Percentiles rank a stretch among this genome's conserved stretches.
Conservation (phyloP, 176 grass and related monocot genomes). For the Eremochloa ophiuroides region DNA sequence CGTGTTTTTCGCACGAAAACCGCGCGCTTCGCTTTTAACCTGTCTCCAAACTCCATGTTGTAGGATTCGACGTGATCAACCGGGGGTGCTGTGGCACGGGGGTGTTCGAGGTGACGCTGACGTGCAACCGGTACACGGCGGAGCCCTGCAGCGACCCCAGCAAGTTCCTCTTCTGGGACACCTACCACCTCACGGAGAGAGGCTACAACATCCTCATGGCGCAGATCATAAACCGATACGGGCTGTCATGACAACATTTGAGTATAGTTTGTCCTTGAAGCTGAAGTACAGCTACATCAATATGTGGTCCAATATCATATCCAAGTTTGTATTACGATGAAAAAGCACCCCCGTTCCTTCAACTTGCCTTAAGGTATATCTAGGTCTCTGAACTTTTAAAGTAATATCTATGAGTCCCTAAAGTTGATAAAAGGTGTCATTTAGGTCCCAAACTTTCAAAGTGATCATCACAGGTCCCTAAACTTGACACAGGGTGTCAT, state of each 20-base stretch:
- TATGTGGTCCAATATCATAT: background rate
- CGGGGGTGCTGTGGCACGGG: slow-evolving; percentile 85
- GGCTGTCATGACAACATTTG: background rate
- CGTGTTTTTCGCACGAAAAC: background rate
- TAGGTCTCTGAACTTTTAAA: too few relatives aligned
- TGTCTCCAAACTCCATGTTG: background rate
- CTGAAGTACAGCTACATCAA: background rate
- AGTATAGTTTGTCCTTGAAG: background rate
- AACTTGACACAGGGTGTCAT: too few relatives aligned
- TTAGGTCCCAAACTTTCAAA: too few relatives aligned
- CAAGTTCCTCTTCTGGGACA: slow-evolving; percentile 87
- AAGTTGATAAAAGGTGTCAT: too few relatives aligned
- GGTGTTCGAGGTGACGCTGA: slow-evolving; percentile 64
- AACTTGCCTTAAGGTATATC: too few relatives aligned
- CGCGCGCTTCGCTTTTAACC: background rate
- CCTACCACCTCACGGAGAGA: slow-evolving; percentile 74
- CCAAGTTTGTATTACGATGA: background rate
- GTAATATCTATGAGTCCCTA: too few relatives aligned
- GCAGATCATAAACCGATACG: slow-evolving; percentile 37
- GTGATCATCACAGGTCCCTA: too few relatives aligned
- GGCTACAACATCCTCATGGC: slow-evolving; percentile 56
- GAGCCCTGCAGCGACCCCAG: slow-evolving; percentile 35
- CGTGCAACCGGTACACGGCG: slow-evolving; percentile 62
- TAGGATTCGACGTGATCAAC: slow-evolving; percentile 61
- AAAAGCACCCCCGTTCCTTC: too few relatives aligned